Evolutionary conservation across 2,329 filamentous ascomycete genomes (phyloP).

Genomic region (Westerdykella aurantiaca): DNA sequence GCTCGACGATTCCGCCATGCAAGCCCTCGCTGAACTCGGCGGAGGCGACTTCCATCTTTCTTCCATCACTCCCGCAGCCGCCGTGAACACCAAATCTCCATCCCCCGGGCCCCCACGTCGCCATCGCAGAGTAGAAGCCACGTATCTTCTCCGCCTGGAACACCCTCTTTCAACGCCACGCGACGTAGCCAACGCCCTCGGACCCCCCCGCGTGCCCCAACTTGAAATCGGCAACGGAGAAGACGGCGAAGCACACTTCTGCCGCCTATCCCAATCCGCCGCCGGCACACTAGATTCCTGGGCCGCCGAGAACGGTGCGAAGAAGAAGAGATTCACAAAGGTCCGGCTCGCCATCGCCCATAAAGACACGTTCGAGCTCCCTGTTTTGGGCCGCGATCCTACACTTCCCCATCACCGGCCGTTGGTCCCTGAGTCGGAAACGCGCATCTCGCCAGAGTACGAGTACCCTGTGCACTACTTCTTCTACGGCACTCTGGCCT

Average conservation of each 20-base stretch:
- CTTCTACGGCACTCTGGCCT: constrained; percentile 10
- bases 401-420: constrained; percentile 8
- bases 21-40: constrained; percentile 1
- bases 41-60: constrained; percentile 1
- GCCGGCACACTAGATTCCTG: neutral
- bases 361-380: constrained; percentile 1
- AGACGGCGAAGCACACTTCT: constrained; percentile 6
- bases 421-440: neutral
- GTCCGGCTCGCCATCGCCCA: constrained; percentile 1
- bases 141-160: constrained; percentile 4
- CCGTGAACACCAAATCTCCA: no score
- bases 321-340: neutral
- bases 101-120: neutral
- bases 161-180: neutral
- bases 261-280: constrained; percentile 1
- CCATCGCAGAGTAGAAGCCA: constrained; percentile 2
- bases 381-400: constrained; percentile 9
- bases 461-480: constrained; percentile 6
- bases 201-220: constrained; percentile 1
- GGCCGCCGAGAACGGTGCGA: neutral
- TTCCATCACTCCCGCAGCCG: neutral
- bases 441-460: neutral
- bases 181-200: neutral
- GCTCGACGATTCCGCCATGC: constrained; percentile 6
- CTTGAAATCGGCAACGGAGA: constrained; percentile 1